These are phyloP conservation scores for Fomitiporia mediterranea DNA, from an alignment of 1,284 basidiomycete genomes.

Conservation along the genomic window DNA sequence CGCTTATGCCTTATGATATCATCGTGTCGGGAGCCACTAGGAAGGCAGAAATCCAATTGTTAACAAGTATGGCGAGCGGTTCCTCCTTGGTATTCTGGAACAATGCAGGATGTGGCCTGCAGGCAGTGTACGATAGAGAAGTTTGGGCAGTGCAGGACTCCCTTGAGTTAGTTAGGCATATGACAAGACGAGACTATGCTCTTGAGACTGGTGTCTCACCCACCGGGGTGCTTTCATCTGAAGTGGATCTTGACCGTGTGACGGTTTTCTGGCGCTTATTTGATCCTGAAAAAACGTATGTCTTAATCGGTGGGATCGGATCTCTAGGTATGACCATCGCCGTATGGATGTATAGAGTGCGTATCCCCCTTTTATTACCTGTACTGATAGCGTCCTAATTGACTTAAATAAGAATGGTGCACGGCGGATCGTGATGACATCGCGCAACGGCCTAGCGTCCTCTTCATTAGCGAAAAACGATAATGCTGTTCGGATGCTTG, in stretches of 20 bases:
- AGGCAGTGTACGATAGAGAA: no score
- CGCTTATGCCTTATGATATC: no score
- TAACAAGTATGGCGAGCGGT: no score
- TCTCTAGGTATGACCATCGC: conserved; percentile 33
- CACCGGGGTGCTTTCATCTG: neutral
- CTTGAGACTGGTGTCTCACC: no score
- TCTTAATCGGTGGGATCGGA: conserved; percentile 33
- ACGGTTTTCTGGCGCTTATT: conserved; percentile 14
- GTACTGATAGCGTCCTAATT: neutral
- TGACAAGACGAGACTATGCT: no score
- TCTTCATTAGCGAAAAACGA: conserved; percentile 22
- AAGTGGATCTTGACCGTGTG: neutral
- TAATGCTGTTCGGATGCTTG: conserved; percentile 27
- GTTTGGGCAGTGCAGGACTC: no score
- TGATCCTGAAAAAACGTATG: conserved; percentile 23
- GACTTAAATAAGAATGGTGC: conserved; percentile 33
- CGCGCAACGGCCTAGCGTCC: conserved; percentile 30
- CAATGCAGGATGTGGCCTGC: no score
- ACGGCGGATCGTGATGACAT: conserved; percentile 35
- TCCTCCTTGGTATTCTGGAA: no score
- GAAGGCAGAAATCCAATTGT: no score
- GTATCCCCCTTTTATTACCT: neutral
- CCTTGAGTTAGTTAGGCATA: no score
- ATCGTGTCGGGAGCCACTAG: no score
- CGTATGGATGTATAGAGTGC: conserved; percentile 37